Evolutionary conservation across 257 asterid species (phyloP).

Genomic region (Solanum pinnatisectum): DNA sequence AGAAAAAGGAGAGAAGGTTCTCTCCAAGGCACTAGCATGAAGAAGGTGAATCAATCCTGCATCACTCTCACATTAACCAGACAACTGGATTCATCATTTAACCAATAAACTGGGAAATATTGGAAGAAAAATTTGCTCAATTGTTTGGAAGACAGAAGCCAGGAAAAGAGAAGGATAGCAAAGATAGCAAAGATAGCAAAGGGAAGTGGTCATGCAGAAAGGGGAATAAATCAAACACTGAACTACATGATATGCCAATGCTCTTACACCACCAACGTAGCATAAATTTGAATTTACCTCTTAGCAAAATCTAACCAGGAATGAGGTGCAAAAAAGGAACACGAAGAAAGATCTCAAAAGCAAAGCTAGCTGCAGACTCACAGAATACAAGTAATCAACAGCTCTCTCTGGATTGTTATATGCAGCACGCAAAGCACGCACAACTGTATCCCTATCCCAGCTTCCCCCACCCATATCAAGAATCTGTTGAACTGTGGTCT

Average conservation of each 20-base stretch:
- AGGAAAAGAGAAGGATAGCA: not conserved
- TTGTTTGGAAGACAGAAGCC: not conserved
- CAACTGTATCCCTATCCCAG: constrained; percentile 78
- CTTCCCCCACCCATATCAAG: constrained; percentile 95
- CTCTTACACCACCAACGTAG: not conserved
- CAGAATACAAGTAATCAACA: constrained; percentile 80
- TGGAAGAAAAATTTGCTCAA: not conserved
- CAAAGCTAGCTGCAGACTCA: constrained; percentile 27
- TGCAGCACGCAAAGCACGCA: constrained; percentile 82
- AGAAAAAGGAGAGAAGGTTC: not conserved
- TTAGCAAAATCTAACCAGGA: not conserved
- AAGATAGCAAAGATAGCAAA: not conserved
- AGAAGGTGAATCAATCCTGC: not conserved
- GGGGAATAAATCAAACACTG: not conserved
- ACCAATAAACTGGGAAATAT: not conserved
- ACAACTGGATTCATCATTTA: not conserved
- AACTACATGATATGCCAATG: not conserved
- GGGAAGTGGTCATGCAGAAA: not conserved
- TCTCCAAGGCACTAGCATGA: not conserved
- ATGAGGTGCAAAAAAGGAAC: not conserved
- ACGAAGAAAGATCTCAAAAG: not conserved
- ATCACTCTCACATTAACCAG: not conserved
- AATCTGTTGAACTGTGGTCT: constrained; percentile 66
- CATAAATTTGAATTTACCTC: not conserved
- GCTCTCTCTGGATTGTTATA: constrained; percentile 90